Conservation (phyloP, 352 stramenopile species). For the Pythium phragmitis region DNA sequence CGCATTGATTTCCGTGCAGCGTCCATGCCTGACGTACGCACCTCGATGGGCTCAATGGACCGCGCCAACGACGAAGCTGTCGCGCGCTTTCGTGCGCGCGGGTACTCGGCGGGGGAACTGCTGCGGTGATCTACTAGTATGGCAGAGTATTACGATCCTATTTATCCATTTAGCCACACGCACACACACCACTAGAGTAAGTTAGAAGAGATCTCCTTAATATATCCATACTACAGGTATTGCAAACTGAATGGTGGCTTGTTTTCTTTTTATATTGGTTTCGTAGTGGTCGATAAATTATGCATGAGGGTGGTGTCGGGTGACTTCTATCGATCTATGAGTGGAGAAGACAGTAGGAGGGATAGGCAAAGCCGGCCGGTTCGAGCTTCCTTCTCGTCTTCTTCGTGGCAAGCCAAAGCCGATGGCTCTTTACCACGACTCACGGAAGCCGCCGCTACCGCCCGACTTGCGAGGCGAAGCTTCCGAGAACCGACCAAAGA, state of each 20-base stretch:
- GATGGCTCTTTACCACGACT: slow-evolving; percentile 28
- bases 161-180: too few species aligned
- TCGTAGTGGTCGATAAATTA: slow-evolving; percentile 29
- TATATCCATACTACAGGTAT: neutral
- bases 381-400: slow-evolving; percentile 6
- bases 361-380: neutral
- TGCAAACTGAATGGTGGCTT: slow-evolving; percentile 3
- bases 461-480: slow-evolving; percentile 21
- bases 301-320: slow-evolving; percentile 17
- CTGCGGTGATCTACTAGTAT: neutral
- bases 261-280: neutral
- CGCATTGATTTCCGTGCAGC: slow-evolving; percentile 62
- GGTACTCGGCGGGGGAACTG: slow-evolving; percentile 22
- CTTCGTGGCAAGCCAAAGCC: slow-evolving; percentile 16
- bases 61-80: slow-evolving; percentile 11
- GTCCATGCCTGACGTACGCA: slow-evolving; percentile 67
- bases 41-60: slow-evolving; percentile 29
- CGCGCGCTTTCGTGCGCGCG: slow-evolving; percentile 18
- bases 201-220: neutral
- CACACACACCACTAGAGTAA: neutral
- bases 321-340: slow-evolving; percentile 23
- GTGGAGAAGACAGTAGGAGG: neutral
- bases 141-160: neutral
- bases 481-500: slow-evolving; percentile 35
- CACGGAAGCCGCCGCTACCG: slow-evolving; percentile 19